phyloP scores from a whole-genome alignment of 768 basidiomycete species.

The Naganishia randhawae region DNA sequence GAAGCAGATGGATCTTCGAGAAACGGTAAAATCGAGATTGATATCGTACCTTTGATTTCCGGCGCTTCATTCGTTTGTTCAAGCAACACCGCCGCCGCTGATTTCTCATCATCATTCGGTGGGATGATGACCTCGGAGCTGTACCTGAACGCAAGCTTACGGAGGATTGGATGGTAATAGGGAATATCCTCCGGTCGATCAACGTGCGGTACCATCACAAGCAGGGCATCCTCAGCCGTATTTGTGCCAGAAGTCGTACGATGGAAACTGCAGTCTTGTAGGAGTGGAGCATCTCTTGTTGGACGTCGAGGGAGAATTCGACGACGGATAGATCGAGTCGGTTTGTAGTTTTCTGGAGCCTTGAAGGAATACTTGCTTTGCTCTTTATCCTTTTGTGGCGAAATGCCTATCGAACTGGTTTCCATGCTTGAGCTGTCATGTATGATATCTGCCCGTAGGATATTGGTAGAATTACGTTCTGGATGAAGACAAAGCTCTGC shows the following conservation, averaged over 20 bases:
- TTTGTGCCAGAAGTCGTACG: not conserved
- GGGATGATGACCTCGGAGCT: not conserved
- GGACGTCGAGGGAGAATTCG: constrained; percentile 74
- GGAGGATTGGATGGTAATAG: constrained; percentile 83
- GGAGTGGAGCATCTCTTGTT: constrained; percentile 65
- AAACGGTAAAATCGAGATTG: constrained; percentile 26
- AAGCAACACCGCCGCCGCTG: not conserved
- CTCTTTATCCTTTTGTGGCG: not conserved
- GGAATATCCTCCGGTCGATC: constrained; percentile 59
- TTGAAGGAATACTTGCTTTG: constrained; percentile 18
- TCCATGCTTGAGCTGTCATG: constrained; percentile 24
- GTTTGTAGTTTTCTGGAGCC: constrained; percentile 16
- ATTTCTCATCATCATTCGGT: not conserved
- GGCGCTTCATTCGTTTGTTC: not conserved
- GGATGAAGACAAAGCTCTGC: constrained; percentile 78
- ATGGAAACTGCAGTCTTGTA: constrained; percentile 74
- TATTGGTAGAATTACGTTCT: constrained; percentile 87
- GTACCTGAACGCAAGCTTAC: constrained; percentile 77
- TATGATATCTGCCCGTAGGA: constrained; percentile 74
- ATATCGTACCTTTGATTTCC: constrained; percentile 1
- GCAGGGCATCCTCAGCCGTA: constrained; percentile 37
- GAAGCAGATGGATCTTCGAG: not conserved
- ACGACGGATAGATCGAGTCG: constrained; percentile 53
- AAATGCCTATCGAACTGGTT: constrained; percentile 43
- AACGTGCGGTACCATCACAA: constrained; percentile 51